Conservation (phyloP, 2,329 filamentous ascomycete species). For the Basipetospora chlamydospora region DNA sequence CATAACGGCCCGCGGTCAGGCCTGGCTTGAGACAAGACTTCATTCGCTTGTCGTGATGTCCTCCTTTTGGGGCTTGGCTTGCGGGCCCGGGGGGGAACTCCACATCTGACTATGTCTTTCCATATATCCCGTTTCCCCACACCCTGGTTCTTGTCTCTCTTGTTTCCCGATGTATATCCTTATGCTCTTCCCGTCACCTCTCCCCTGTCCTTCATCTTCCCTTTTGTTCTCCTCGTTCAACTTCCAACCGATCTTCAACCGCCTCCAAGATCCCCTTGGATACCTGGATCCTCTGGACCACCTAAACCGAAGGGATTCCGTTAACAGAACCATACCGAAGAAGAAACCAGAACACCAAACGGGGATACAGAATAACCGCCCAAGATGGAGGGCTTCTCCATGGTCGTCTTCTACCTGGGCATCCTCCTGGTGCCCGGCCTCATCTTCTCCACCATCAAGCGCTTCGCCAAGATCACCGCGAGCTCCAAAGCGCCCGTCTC, state of each 20-base stretch:
- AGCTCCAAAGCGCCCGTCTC: neutral
- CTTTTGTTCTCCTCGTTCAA: neutral
- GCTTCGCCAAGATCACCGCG: conserved; percentile 11
- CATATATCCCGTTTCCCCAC: neutral
- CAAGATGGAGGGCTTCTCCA: conserved; percentile 23
- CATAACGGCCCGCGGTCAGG: too few species aligned
- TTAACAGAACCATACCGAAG: neutral
- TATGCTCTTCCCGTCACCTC: neutral
- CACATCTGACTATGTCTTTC: too few species aligned
- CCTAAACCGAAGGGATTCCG: neutral
- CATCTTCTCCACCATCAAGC: conserved; percentile 24
- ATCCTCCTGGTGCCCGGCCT: conserved; percentile 24
- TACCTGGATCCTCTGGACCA: neutral
- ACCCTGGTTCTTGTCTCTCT: neutral
- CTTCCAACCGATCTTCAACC: neutral
- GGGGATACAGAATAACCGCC: neutral
- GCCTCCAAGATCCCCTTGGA: neutral
- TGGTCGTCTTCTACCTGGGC: conserved; percentile 29
- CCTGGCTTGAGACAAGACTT: neutral
- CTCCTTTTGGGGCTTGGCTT: neutral
- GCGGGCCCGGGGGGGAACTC: neutral
- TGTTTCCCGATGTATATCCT: neutral
- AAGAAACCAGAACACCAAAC: neutral
- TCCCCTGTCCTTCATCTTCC: neutral
- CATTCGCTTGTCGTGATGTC: neutral